These are phyloP conservation scores for Lactarius tabidus DNA, from an alignment of 768 basidiomycete genomes.

Conservation along the genomic window DNA sequence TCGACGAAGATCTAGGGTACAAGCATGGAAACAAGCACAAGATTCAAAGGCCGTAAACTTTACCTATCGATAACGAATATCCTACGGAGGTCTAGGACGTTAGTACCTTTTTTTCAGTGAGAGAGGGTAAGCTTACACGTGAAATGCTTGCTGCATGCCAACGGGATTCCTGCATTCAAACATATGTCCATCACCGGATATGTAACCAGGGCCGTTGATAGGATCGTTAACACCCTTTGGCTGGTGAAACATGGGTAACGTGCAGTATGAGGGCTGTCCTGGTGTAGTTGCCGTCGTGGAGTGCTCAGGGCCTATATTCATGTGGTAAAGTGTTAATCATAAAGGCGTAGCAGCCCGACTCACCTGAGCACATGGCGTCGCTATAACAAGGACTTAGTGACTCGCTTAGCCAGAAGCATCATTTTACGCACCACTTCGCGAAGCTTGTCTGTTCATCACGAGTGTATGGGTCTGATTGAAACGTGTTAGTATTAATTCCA, in stretches of 20 bases:
- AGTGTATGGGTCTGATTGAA: conserved; percentile 51
- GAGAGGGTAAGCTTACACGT: conserved; percentile 44
- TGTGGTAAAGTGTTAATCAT: not conserved
- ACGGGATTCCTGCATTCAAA: conserved; percentile 54
- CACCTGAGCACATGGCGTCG: conserved; percentile 51
- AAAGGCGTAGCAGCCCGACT: not conserved
- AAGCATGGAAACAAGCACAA: not conserved
- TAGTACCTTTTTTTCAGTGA: not conserved
- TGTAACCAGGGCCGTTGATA: conserved; percentile 38
- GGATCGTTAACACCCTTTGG: conserved; percentile 31
- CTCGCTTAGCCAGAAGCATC: not conserved
- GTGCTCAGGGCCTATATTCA: conserved; percentile 47
- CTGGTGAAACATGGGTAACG: too few relatives aligned
- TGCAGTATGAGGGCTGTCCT: conserved; percentile 50
- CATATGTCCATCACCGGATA: conserved; percentile 53
- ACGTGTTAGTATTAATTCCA: too few relatives aligned
- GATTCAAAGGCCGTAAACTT: too few relatives aligned
- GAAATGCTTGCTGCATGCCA: conserved; percentile 54
- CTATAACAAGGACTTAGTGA: conserved; percentile 28
- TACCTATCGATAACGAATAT: conserved; percentile 53
- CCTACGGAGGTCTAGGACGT: conserved; percentile 27
- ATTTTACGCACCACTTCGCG: conserved; percentile 43
- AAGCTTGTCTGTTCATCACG: too few relatives aligned
- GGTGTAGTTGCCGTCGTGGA: conserved; percentile 30
- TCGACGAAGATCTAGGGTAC: too few relatives aligned